Evolutionary conservation across 139 green algal genomes (phyloP).

Genomic region (Raphidocelis subcapitata): DNA sequence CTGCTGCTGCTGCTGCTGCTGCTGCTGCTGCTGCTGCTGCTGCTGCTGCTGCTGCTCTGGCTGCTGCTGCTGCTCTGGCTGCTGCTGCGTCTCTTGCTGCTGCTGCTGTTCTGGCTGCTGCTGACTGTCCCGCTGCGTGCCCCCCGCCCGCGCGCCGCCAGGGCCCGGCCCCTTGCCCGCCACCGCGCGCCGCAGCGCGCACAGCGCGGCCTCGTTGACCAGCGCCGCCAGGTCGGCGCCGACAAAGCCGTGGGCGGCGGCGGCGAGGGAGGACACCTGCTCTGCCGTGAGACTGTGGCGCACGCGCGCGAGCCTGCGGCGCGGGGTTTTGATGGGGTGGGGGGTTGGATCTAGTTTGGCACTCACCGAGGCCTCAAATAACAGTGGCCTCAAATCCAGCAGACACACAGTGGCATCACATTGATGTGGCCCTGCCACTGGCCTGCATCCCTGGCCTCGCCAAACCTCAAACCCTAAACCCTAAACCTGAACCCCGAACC

Average conservation of each 20-base stretch:
- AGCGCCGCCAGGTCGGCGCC: constrained; percentile 79
- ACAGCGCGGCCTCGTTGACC: constrained; percentile 73
- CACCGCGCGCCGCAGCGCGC: constrained; percentile 43
- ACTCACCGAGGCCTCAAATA: too few species aligned
- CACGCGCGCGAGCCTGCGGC: constrained; percentile 31
- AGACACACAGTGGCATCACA: too few species aligned
- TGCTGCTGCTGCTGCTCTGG: background rate
- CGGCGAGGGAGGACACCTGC: constrained; percentile 62
- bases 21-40: background rate
- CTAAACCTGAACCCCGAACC: background rate
- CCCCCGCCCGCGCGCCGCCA: background rate
- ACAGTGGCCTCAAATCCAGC: too few species aligned
- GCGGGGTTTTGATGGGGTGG: too few species aligned
- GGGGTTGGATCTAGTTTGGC: too few species aligned
- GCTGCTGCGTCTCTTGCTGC: background rate
- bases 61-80: background rate
- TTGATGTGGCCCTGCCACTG: background rate
- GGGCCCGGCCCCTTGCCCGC: background rate
- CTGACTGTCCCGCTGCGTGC: constrained; percentile 5
- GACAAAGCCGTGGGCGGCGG: constrained; percentile 73
- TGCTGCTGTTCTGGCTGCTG: background rate
- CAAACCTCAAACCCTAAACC: background rate
- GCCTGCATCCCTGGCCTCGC: background rate
- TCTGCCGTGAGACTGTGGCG: constrained; percentile 43
- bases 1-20: background rate